Percentiles rank a stretch among this genome's conserved stretches.
These are phyloP conservation scores for Camellia japonica DNA, from an alignment of 148 eudicot genomes.

Conservation along the genomic window DNA sequence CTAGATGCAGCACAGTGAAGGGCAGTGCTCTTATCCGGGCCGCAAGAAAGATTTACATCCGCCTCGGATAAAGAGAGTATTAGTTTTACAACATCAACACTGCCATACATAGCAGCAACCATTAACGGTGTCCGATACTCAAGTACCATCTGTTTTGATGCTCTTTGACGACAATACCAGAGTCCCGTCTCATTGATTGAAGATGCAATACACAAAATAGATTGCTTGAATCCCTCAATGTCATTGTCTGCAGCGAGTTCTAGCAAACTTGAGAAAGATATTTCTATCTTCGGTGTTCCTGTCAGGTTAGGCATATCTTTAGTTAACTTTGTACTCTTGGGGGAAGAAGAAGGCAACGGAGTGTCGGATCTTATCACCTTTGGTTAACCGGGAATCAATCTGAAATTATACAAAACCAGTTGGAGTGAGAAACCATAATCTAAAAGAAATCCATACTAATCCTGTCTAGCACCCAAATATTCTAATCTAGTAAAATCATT, in stretches of 20 bases:
- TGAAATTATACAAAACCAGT: slow-evolving; percentile 18
- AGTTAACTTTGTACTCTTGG: slow-evolving; percentile 9
- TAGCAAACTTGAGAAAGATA: slow-evolving; percentile 41
- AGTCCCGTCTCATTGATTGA: slow-evolving; percentile 43
- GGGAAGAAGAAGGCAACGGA: slow-evolving; percentile 10
- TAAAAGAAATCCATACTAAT: background rate
- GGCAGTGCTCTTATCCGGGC: slow-evolving; percentile 46
- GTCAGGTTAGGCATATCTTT: slow-evolving; percentile 25
- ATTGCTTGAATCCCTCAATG: slow-evolving; percentile 36
- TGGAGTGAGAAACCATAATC: background rate
- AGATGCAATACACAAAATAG: slow-evolving; percentile 26
- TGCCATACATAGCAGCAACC: slow-evolving; percentile 46
- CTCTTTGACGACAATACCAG: slow-evolving; percentile 50
- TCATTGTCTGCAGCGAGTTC: slow-evolving; percentile 51
- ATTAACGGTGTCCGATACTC: slow-evolving; percentile 49
- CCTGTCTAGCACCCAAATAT: background rate
- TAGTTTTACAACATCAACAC: slow-evolving; percentile 42
- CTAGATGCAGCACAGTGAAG: slow-evolving; percentile 55
- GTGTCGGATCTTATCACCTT: background rate
- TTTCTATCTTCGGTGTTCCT: slow-evolving; percentile 19
- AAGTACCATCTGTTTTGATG: slow-evolving; percentile 40
- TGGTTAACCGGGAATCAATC: slow-evolving; percentile 23
- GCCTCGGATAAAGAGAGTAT: slow-evolving; percentile 39
- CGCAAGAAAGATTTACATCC: slow-evolving; percentile 38
- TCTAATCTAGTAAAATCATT: slow-evolving; percentile 4